These are phyloP conservation scores for Rhododendron griersonianum DNA, from an alignment of 148 eudicot genomes.

Conservation along the genomic window DNA sequence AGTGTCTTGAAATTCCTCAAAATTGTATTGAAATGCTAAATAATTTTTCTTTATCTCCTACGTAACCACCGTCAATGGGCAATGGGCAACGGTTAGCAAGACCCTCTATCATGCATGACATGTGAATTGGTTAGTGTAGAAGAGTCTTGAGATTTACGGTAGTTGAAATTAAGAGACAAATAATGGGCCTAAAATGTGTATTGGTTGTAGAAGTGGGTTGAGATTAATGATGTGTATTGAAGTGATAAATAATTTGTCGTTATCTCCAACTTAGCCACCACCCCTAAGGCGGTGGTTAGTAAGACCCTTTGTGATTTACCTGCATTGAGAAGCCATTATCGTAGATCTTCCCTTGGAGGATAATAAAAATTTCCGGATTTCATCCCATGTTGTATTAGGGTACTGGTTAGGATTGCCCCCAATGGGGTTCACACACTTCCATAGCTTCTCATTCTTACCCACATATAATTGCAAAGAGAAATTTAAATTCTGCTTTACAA, in stretches of 20 bases:
- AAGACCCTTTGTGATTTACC: slow-evolving; percentile 25
- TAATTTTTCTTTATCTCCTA: not conserved
- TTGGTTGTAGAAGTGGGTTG: not conserved
- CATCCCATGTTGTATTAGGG: slow-evolving; percentile 62
- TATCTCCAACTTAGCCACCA: not conserved
- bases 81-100: not conserved
- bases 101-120: not conserved
- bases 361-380: slow-evolving; percentile 54
- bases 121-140: not conserved
- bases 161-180: not conserved
- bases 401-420: slow-evolving; percentile 50
- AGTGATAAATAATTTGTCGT: not conserved
- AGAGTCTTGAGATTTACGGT: not conserved
- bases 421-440: slow-evolving; percentile 71
- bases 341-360: slow-evolving; percentile 64
- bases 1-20: not conserved
- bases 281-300: not conserved
- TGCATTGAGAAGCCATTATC: slow-evolving; percentile 54
- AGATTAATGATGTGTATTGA: not conserved
- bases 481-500: slow-evolving; percentile 46
- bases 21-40: not conserved
- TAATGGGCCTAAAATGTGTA: not conserved
- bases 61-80: not conserved
- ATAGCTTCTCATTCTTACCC: slow-evolving; percentile 63
- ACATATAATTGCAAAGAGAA: slow-evolving; percentile 48